phyloP scores from a whole-genome alignment of 139 green algal genomes.

The Chlamydomonas eustigma region DNA sequence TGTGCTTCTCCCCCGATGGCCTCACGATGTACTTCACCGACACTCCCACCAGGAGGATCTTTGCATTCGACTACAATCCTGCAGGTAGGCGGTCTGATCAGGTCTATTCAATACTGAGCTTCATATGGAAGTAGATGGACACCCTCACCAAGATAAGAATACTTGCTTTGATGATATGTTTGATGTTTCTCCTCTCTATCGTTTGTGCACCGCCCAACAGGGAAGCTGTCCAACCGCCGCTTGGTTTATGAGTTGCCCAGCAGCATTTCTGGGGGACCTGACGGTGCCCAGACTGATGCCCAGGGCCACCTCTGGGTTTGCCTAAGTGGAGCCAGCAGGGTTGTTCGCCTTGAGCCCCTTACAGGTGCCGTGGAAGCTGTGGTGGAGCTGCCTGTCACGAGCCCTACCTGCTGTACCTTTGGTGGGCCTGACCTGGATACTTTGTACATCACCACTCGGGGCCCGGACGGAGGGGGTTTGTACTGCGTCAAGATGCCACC shows the following conservation, averaged over 20 bases:
- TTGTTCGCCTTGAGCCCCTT: slow-evolving; percentile 1
- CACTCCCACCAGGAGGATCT: slow-evolving; percentile 16
- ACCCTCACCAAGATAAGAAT: too few relatives aligned
- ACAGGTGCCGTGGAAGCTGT: slow-evolving; percentile 5
- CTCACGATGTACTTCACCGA: slow-evolving; percentile 13
- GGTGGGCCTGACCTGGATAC: slow-evolving; percentile 12
- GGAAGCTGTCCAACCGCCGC: slow-evolving; percentile 10
- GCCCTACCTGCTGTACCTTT: slow-evolving; percentile 12
- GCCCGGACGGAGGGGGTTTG: slow-evolving; percentile 7
- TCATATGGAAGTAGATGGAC: too few relatives aligned
- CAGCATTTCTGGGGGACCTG: not conserved
- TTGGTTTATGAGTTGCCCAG: slow-evolving; percentile 13
- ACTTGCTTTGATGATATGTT: too few relatives aligned
- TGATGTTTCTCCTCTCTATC: too few relatives aligned
- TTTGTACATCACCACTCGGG: slow-evolving; percentile 10
- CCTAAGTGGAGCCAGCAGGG: slow-evolving; percentile 1
- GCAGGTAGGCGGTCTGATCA: not conserved
- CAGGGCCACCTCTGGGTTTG: slow-evolving; percentile 10
- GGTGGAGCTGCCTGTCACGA: slow-evolving; percentile 10
- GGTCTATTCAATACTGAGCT: too few relatives aligned
- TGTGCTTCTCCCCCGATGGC: slow-evolving; percentile 12
- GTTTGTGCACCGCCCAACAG: too few relatives aligned
- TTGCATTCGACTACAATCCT: slow-evolving; percentile 16
- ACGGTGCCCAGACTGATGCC: slow-evolving; percentile 14
- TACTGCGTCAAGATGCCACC: slow-evolving; percentile 3